These are phyloP conservation scores for Penicillium olsonii DNA, from an alignment of 2,329 filamentous ascomycete genomes.

Conservation along the genomic window DNA sequence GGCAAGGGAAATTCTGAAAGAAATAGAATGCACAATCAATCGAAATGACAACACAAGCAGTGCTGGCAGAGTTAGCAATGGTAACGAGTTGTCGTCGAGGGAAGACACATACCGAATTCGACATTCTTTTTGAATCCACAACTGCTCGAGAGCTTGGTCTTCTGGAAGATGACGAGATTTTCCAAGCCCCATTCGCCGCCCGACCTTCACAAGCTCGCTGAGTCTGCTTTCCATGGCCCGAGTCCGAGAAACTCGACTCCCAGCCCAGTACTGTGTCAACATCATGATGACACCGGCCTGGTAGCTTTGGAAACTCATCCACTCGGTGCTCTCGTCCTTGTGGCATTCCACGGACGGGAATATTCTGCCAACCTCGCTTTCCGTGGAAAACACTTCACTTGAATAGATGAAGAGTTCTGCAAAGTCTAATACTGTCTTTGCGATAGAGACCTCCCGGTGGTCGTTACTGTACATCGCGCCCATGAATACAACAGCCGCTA, in stretches of 20 bases:
- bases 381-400: constrained; percentile 42
- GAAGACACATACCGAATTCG: constrained; percentile 40
- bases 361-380: constrained; percentile 40
- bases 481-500: constrained; percentile 45
- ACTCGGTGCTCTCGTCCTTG: constrained; percentile 30
- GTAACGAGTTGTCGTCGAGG: no score
- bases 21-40: constrained; percentile 50
- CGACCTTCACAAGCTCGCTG: constrained; percentile 44
- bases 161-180: constrained; percentile 40
- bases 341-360: constrained; percentile 28
- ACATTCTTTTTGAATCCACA: constrained; percentile 49
- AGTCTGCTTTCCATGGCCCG: constrained; percentile 48
- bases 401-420: constrained; percentile 48
- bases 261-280: constrained; percentile 48
- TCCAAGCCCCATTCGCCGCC: constrained; percentile 41
- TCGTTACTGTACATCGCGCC: constrained; percentile 50
- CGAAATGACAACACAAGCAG: constrained; percentile 42
- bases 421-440: constrained; percentile 45
- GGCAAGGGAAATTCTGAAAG: constrained; percentile 48
- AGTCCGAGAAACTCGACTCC: constrained; percentile 39
- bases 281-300: constrained; percentile 47
- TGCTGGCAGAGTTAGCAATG: constrained; percentile 31
- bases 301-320: constrained; percentile 43
- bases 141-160: constrained; percentile 39
- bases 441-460: constrained; percentile 38